Evolutionary conservation across 352 stramenopile species (phyloP), one percentile per base, ranked within the genome.

Genomic region (Phytophthora cajani): DNA sequence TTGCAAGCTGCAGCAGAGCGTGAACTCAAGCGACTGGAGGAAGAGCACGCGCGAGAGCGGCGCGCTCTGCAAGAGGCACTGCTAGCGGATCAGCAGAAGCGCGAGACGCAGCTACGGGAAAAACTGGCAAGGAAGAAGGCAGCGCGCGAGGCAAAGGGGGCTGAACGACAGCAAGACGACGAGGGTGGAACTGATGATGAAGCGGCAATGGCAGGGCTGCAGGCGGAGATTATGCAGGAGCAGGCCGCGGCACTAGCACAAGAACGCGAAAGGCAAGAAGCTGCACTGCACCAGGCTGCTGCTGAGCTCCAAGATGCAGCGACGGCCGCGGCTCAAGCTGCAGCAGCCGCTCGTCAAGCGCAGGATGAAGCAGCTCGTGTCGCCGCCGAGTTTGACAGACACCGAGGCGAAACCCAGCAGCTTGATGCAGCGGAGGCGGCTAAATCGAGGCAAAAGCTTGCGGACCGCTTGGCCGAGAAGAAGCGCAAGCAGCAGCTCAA

Each of bases 361-460:
- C 80, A 53, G 76, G 83, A 25, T 12, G 86, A 93, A 64, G 74
- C 89, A 10, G 74, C 79, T 44, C 78, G 86, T 19, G 63, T 92
- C 1, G 72, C 83, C 25, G 75, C 62, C 2, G 87, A 94, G 9
- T 92, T 89, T 42, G 72, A 87, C 4, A 64, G 77, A 23, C 87
- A 85, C 46, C 86, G 73, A 42, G 67, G 71, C 10, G 80, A 89
- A 59, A 61, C 81, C 1, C 74, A 68, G 27, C 71, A 84, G 42
- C 71, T 73, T 42, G 62, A 88, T 40, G 57, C 78, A 47, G 77
- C 54, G 3, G 81, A 91, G 21, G 60, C 79, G 9, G 51, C 61
- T 40, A 67, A 72, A 0, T 84, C 90, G 21, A 92, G 89, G 64
- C 66, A 74, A 17, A 92, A 92, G 65, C 77, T 94, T 11, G 87